Evolutionary conservation across 805 yeast genomes (phyloP), one percentile per base, ranked within the genome.

Genomic region (Candida adriatica): DNA sequence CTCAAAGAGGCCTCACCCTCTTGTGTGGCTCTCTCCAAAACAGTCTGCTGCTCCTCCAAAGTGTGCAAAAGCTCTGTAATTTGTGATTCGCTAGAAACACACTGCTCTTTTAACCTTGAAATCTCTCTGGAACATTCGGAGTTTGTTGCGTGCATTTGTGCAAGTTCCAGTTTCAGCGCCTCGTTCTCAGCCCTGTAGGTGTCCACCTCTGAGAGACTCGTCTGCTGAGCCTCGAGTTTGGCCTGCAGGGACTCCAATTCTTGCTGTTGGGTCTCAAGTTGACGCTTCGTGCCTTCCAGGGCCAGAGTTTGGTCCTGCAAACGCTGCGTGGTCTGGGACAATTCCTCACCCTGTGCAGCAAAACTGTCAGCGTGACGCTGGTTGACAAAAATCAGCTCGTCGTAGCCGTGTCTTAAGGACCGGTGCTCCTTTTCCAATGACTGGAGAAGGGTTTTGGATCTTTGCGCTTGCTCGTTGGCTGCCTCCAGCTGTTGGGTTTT

Each of bases 371-470:
- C 13, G 19, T 21, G 33, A 4, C 13, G 11, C 22, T 36, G 39
- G 24, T 21, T 31, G 18, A 16, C 21, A 8, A 32, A 21, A 11
- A 26, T 21, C 30, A 36, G 16, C 13, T 20, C 18, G 18, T 40
- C 39, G 13, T 30, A 13, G 6, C 7, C 7, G 9, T 6, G 6
- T 14, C 28, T 24, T 17, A 36, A 25, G 6, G 8, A 13, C 4
- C 28, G n/a, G 31, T 35, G 37, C 8, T 38, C 33, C 4, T 14
- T 22, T 19, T 41, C 45, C 22, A 41, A 30, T 6, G 36, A 18
- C 8, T 29, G 24, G 16, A 41, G 24, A 35, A 38, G 24, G 13
- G 27, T 24, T 24, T 32, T 34, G 16, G 14, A 7, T 7, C 13
- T 23, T 23, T 23, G 14, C 11, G 22, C 22, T 19, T 19, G 8